These are phyloP conservation scores for Aspergillus asperescens DNA, from an alignment of 495 filamentous ascomycete species.

Conservation along the genomic window DNA sequence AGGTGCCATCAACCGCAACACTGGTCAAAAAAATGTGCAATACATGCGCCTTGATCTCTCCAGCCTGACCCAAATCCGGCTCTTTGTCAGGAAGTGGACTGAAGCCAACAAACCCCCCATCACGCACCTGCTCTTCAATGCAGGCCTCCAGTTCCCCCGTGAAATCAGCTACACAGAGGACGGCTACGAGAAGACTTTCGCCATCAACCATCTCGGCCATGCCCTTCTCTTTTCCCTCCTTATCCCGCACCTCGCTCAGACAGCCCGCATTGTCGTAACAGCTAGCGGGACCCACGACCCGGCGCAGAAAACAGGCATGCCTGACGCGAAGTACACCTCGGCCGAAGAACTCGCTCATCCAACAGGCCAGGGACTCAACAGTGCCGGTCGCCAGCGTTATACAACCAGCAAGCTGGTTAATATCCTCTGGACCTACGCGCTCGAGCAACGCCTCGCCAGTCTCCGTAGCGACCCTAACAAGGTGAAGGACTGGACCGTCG, in stretches of 20 bases:
- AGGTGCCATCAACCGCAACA: background rate
- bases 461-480: background rate
- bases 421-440: constrained; percentile 3
- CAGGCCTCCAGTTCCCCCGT: constrained; percentile 2
- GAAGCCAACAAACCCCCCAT: background rate
- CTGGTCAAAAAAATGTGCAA: background rate
- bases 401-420: constrained; percentile 3
- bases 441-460: background rate
- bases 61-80: background rate
- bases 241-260: background rate
- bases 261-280: constrained; percentile 1
- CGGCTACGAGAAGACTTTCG: constrained; percentile 6
- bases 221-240: constrained; percentile 6
- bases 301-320: constrained; percentile 4
- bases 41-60: constrained; percentile 2
- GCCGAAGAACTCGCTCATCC: constrained; percentile 8
- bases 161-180: background rate
- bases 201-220: constrained; percentile 6
- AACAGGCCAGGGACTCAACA: background rate
- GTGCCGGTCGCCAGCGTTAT: constrained; percentile 3
- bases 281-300: constrained; percentile 8
- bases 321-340: background rate
- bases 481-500: background rate
- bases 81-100: background rate
- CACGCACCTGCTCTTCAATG: constrained; percentile 7